These are phyloP conservation scores for Pneumocystis jirovecii DNA, from an alignment of 1,139 yeast species.

Conservation along the genomic window DNA sequence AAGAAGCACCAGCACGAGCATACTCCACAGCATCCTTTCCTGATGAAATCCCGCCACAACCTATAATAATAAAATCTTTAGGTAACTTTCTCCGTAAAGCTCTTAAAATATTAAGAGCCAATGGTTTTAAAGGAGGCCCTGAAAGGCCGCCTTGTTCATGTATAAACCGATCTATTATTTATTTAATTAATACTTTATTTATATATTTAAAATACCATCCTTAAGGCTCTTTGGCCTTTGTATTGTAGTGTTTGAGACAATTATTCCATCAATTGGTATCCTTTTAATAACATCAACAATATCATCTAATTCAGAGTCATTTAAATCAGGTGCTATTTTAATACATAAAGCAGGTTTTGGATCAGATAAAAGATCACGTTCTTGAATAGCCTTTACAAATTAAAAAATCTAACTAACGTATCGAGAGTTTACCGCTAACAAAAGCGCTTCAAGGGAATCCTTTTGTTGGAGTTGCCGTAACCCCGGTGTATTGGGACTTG, in stretches of 20 bases:
- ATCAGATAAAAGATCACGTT: constrained; percentile 23
- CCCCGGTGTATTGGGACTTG: constrained; percentile 95
- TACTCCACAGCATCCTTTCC: constrained; percentile 85
- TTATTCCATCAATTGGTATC: constrained; percentile 77
- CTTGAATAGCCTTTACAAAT: constrained; percentile 20
- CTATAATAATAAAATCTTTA: constrained; percentile 59
- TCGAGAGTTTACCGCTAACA: constrained; percentile 27
- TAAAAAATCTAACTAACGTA: background rate
- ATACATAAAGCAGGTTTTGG: constrained; percentile 50
- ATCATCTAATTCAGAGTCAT: constrained; percentile 64
- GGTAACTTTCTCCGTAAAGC: constrained; percentile 62
- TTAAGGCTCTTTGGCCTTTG: constrained; percentile 32
- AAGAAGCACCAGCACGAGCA: constrained; percentile 86
- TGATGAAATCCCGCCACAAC: constrained; percentile 82
- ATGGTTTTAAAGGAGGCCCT: constrained; percentile 81
- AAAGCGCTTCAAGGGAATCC: constrained; percentile 48
- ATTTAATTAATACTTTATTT: background rate
- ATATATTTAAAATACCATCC: background rate
- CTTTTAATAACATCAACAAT: constrained; percentile 69
- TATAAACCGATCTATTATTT: constrained; percentile 28
- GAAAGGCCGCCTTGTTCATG: constrained; percentile 75
- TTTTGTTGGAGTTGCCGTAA: constrained; percentile 74
- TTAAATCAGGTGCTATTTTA: constrained; percentile 84
- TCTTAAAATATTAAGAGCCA: constrained; percentile 54
- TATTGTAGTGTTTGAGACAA: constrained; percentile 81